A percentile compares a stretch with the other conserved stretches of the same genome.
These are phyloP conservation scores for Closterium sp. DNA, from an alignment of 139 green algal genomes.

Conservation along the genomic window DNA sequence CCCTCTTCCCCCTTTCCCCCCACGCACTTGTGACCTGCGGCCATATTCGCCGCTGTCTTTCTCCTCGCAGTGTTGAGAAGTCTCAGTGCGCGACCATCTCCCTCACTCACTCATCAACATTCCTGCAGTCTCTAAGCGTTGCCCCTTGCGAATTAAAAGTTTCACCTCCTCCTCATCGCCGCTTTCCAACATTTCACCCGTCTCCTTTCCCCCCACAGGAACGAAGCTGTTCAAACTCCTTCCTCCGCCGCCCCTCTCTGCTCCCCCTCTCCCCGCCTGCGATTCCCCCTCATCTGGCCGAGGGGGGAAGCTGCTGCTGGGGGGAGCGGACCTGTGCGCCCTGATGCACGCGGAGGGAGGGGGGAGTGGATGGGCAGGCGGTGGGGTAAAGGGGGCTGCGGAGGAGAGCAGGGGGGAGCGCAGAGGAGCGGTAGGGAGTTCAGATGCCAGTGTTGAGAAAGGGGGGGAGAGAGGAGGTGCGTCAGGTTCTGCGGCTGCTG, in stretches of 20 bases:
- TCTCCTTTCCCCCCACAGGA: not conserved
- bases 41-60: too few species aligned
- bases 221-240: not conserved
- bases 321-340: not conserved
- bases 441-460: not conserved
- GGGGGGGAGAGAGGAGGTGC: not conserved
- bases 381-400: not conserved
- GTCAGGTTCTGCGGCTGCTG: too few species aligned
- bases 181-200: too few species aligned
- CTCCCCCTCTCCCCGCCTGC: not conserved
- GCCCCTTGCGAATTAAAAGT: too few species aligned
- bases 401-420: not conserved
- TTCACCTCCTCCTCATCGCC: too few species aligned
- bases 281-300: not conserved
- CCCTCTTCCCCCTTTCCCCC: too few species aligned
- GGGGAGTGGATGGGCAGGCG: not conserved
- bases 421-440: not conserved
- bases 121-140: too few species aligned
- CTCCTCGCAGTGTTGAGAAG: too few species aligned
- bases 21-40: too few species aligned
- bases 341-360: not conserved
- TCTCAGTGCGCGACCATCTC: too few species aligned
- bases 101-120: too few species aligned
- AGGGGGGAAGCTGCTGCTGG: not conserved
- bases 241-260: not conserved